Percentiles rank a stretch among this genome's conserved stretches.
Evolutionary conservation across 352 stramenopile genomes (phyloP).

Genomic region (Globisporangium carolinianum): DNA sequence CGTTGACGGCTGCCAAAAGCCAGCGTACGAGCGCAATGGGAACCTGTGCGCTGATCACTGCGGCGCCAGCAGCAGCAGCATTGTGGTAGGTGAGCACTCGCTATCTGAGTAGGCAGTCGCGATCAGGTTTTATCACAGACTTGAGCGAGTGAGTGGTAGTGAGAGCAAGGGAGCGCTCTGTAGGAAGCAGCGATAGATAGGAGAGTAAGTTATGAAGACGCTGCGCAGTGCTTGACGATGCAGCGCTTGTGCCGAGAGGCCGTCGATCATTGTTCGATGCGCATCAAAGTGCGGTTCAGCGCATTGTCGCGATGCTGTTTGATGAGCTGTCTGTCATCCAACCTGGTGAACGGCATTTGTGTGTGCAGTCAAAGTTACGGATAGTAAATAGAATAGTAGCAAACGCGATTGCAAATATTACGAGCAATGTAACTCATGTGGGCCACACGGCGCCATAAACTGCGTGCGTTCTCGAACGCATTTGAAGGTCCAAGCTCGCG

Average conservation of each 20-base stretch:
- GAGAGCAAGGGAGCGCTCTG: not conserved
- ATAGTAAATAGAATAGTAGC: too few species aligned
- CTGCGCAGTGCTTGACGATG: not conserved
- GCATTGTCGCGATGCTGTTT: too few species aligned
- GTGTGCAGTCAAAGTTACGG: too few species aligned
- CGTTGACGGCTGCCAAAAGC: constrained; percentile 26
- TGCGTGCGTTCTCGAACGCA: not conserved
- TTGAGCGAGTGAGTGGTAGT: not conserved
- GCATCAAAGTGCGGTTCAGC: too few species aligned
- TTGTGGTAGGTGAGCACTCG: not conserved
- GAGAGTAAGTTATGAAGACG: not conserved
- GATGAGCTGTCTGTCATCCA: too few species aligned
- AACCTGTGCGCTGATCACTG: constrained; percentile 43
- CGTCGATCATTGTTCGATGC: too few species aligned
- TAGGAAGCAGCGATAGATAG: not conserved
- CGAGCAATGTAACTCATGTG: too few species aligned
- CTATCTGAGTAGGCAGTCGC: not conserved
- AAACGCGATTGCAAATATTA: too few species aligned
- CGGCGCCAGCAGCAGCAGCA: not conserved
- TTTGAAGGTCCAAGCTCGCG: not conserved
- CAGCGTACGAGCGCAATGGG: constrained; percentile 53
- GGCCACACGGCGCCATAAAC: too few species aligned
- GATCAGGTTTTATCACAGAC: too few species aligned
- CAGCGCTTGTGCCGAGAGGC: too few species aligned
- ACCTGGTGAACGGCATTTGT: too few species aligned